These are phyloP conservation scores for Neurospora pannonica DNA, from an alignment of 495 filamentous ascomycete species.

Conservation along the genomic window DNA sequence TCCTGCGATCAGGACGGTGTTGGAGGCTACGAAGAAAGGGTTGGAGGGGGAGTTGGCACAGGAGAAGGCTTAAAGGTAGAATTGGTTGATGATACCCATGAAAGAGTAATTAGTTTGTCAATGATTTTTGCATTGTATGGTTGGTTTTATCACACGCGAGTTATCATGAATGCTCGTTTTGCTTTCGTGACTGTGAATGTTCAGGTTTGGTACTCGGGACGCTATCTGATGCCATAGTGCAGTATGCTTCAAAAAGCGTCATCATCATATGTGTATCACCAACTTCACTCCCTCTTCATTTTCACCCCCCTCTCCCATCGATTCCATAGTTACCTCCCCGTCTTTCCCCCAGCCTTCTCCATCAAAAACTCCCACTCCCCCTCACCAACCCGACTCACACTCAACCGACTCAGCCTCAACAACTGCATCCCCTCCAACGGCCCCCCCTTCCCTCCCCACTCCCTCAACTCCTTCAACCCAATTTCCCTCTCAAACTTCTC, in stretches of 20 bases:
- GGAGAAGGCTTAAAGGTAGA: neutral
- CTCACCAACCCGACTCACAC: slow-evolving; percentile 66
- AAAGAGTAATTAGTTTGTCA: neutral
- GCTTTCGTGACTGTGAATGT: neutral
- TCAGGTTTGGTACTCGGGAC: neutral
- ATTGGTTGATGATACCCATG: neutral
- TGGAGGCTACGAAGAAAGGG: slow-evolving; percentile 43
- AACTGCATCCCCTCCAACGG: slow-evolving; percentile 75
- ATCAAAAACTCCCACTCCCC: slow-evolving; percentile 77
- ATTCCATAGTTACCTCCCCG: no score
- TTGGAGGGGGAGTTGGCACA: slow-evolving; percentile 10
- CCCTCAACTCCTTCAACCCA: slow-evolving; percentile 64
- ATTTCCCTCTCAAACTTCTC: slow-evolving; percentile 69
- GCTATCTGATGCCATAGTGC: neutral
- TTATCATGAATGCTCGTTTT: no score
- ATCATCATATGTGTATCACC: neutral
- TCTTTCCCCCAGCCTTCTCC: slow-evolving; percentile 36
- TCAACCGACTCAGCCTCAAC: slow-evolving; percentile 68
- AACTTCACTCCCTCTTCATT: neutral
- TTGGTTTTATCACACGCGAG: neutral
- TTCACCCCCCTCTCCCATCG: neutral
- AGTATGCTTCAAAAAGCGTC: neutral
- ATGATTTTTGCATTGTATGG: neutral
- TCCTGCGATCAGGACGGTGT: slow-evolving; percentile 53
- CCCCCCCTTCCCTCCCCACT: slow-evolving; percentile 42